Evolutionary conservation across 306 rosid species (phyloP).

Genomic region (Senna tora): DNA sequence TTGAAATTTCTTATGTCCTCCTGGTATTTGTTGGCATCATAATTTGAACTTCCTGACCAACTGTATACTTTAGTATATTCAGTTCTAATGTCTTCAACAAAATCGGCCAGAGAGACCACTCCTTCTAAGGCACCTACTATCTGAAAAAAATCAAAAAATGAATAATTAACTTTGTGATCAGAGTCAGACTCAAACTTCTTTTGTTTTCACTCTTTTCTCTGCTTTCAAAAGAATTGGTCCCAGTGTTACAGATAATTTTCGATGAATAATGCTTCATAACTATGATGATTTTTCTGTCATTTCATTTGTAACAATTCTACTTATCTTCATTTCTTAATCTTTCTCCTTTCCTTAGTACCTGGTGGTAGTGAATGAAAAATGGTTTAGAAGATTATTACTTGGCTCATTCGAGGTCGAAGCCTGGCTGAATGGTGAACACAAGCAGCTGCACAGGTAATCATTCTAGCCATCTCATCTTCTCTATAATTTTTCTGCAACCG

Average conservation of each 20-base stretch:
- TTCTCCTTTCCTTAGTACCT: not conserved
- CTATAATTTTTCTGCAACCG: conserved; percentile 53
- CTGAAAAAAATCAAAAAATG: conserved; percentile 44
- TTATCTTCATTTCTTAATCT: not conserved
- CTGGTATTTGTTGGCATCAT: conserved; percentile 32
- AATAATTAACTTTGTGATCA: not conserved
- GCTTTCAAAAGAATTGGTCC: not conserved
- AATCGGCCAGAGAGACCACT: conserved; percentile 45
- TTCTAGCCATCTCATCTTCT: conserved; percentile 51
- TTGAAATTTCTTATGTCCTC: conserved; percentile 35
- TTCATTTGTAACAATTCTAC: not conserved
- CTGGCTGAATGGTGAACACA: conserved; percentile 56
- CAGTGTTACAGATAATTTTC: not conserved
- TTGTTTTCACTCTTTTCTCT: not conserved
- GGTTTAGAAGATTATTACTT: conserved; percentile 40
- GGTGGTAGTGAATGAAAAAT: not conserved
- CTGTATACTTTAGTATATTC: conserved; percentile 35
- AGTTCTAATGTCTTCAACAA: conserved; percentile 38
- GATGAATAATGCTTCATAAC: not conserved
- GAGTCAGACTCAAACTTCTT: not conserved
- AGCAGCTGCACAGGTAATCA: conserved; percentile 68
- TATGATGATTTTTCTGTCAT: not conserved
- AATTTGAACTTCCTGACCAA: conserved; percentile 39
- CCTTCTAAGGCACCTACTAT: conserved; percentile 62
- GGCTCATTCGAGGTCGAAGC: conserved; percentile 65